A percentile compares a stretch with the other conserved stretches of the same genome.
phyloP scores from a whole-genome alignment of 495 filamentous ascomycete species.

The Diplogelasinospora grovesii region DNA sequence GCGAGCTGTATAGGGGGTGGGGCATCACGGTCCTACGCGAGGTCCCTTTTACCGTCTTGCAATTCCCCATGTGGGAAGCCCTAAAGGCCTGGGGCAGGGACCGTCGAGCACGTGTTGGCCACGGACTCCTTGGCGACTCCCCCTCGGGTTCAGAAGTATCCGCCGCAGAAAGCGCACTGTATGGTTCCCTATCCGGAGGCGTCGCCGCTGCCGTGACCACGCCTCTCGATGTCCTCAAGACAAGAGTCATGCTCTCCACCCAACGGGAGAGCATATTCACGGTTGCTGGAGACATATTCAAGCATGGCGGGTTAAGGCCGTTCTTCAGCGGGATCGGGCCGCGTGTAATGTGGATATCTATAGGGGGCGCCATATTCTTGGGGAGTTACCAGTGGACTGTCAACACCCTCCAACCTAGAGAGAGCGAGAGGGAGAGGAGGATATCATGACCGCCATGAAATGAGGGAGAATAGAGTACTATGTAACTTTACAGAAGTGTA shows the following conservation, averaged over 20 bases:
- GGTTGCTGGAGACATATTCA: conserved; percentile 60
- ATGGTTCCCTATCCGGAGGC: conserved; percentile 77
- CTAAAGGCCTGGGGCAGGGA: conserved; percentile 58
- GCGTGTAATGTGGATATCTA: conserved; percentile 86
- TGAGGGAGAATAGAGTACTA: no score
- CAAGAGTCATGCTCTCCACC: conserved; percentile 82
- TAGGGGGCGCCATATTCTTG: conserved; percentile 89
- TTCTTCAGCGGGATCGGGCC: conserved; percentile 89
- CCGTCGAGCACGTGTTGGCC: conserved; percentile 29
- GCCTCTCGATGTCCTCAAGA: conserved; percentile 94
- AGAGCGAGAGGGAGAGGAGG: no score
- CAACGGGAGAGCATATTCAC: conserved; percentile 48
- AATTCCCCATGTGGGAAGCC: conserved; percentile 95
- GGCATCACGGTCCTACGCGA: conserved; percentile 87
- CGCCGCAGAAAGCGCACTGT: conserved; percentile 74
- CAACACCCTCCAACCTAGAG: no score
- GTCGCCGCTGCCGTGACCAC: conserved; percentile 87
- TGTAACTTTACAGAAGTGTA: no score
- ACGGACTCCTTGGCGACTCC: conserved; percentile 40
- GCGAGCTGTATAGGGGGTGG: conserved; percentile 86
- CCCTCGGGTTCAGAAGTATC: conserved; percentile 42
- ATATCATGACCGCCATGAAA: no score
- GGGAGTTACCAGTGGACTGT: no score
- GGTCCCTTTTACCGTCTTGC: conserved; percentile 93
- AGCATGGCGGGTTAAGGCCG: conserved; percentile 62